Evolutionary conservation across 2,329 filamentous ascomycete species (phyloP).

Genomic region (Scedosporium aurantiacum): DNA sequence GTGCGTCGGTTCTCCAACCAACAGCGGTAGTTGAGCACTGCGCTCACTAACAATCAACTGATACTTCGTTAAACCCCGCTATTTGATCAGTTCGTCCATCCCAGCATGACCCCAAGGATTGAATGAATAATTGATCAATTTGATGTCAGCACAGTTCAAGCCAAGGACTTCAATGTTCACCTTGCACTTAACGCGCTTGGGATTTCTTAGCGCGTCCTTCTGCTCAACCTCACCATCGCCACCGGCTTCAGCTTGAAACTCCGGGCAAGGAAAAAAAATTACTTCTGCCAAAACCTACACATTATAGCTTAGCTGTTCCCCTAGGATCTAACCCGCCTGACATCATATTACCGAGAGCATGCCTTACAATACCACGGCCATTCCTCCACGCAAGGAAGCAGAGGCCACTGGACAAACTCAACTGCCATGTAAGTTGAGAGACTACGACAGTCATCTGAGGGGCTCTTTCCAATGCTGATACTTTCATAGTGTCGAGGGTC

Average conservation of each 20-base stretch:
- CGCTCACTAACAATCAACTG: too few species aligned
- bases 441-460: not conserved
- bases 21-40: too few species aligned
- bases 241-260: not conserved
- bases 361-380: slow-evolving; percentile 84
- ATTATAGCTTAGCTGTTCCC: not conserved
- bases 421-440: slow-evolving; percentile 58
- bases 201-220: not conserved
- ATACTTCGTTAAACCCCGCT: too few species aligned
- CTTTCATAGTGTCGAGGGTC: slow-evolving; percentile 66
- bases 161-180: too few species aligned
- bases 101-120: too few species aligned
- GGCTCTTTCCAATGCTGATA: slow-evolving; percentile 7
- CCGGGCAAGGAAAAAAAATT: not conserved
- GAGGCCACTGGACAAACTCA: slow-evolving; percentile 78
- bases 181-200: not conserved
- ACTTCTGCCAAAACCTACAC: not conserved
- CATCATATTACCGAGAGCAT: slow-evolving; percentile 33
- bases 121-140: too few species aligned
- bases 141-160: too few species aligned
- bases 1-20: too few species aligned
- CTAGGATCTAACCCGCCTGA: not conserved
- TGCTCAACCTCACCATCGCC: not conserved
- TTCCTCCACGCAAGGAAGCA: slow-evolving; percentile 68
- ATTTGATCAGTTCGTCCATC: too few species aligned